Conservation (phyloP, 495 filamentous ascomycete genomes). For the Cairneyella variabilis region DNA sequence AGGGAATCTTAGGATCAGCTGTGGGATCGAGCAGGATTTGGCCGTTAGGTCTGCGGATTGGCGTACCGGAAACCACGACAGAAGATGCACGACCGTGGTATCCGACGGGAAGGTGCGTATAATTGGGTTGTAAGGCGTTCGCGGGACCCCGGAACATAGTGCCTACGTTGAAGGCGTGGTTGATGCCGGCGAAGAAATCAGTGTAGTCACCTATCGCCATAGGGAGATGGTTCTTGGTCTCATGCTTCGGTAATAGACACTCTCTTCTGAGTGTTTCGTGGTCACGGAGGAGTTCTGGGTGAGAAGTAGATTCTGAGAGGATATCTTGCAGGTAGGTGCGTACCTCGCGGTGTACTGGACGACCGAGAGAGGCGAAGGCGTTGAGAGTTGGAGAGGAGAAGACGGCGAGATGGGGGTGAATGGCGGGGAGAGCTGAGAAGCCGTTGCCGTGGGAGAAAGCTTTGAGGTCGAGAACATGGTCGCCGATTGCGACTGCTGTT, state of each 20-base stretch:
- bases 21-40: conserved; percentile 69
- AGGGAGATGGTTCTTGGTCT: conserved; percentile 72
- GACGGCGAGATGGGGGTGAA: conserved; percentile 54
- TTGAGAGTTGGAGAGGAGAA: conserved; percentile 74
- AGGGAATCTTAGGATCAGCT: conserved; percentile 56
- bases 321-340: conserved; percentile 71
- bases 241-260: conserved; percentile 47
- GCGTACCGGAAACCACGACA: conserved; percentile 72
- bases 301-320: conserved; percentile 51
- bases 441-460: conserved; percentile 53
- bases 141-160: conserved; percentile 76
- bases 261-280: conserved; percentile 49
- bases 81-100: conserved; percentile 84
- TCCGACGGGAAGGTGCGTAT: conserved; percentile 83
- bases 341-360: conserved; percentile 65
- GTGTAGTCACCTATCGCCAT: conserved; percentile 94
- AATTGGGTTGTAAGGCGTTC: conserved; percentile 85
- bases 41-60: conserved; percentile 72
- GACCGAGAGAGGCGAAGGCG: conserved; percentile 74
- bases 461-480: conserved; percentile 72
- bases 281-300: conserved; percentile 53
- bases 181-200: conserved; percentile 90
- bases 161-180: conserved; percentile 77
- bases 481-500: conserved; percentile 75
- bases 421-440: conserved; percentile 55